Evolutionary conservation across 2,329 filamentous ascomycete species (phyloP), one percentile per base, ranked within the genome.

Genomic region (Zasmidium angulare): DNA sequence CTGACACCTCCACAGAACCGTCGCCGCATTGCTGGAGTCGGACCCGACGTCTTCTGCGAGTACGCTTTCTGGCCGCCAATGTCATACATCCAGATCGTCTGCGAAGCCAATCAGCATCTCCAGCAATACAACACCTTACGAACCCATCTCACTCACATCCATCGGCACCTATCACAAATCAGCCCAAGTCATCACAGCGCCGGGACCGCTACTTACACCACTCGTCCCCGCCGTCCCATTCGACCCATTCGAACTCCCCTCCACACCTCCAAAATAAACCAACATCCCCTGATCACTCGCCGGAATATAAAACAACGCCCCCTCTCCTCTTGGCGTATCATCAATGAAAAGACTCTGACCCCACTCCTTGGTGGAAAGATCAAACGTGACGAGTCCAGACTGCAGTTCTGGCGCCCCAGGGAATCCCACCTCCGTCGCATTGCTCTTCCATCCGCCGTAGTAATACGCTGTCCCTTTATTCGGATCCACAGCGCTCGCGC

Each of bases 1-100:
- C 82, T 82, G 14, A 79, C 82, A 51, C 84, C 86, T 2, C 84
- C 84, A 68, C 86, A 88, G 62, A 87, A 88, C 24, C 82, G 80
- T 23, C 84, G 77, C 11, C 86, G 77, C 59, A 80, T 74, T 14
- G 72, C 72, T 2, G 86, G 86, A 1, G 36, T 14, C n/a, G 36
- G 11, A 4, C 36, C 36, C 3, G 36, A 43, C 14, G 36, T 43
- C 14, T 19, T 43, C 36, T 43, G 36, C 14, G 36, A 43, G 14
- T 43, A 43, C n/a, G 36, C 4, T 4, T 3, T 17, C 36, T 43
- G 36, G 36, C 12, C n/a, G 4, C 36, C 36, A 19, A 43, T 43
- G n/a, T 43, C 36, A 43, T 9, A 43, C 11, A 43, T 14, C 12
- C n/a, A 43, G n/a, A 43, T 43, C 4, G 36, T 43, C 36, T 43